phyloP scores from a whole-genome alignment of 202 grass and related monocot species.

The Elaeis oleifera region DNA sequence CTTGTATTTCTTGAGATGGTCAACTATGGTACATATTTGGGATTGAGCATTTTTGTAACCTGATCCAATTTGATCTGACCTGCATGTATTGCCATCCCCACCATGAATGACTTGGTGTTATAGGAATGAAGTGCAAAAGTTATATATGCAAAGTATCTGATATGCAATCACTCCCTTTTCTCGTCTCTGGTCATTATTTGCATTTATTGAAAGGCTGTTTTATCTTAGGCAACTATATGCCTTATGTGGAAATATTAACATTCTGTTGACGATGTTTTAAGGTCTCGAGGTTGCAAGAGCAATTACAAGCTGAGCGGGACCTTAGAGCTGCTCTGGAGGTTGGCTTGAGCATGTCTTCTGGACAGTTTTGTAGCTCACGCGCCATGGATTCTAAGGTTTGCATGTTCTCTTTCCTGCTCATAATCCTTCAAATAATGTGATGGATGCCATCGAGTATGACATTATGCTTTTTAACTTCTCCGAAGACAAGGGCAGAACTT shows the following conservation, averaged over 20 bases:
- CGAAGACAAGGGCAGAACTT: conserved; percentile 43
- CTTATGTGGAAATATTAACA: neutral
- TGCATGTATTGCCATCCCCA: no score
- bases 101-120: no score
- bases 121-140: no score
- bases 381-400: conserved; percentile 91
- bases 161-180: neutral
- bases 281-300: conserved; percentile 98
- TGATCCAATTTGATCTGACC: no score
- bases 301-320: conserved; percentile 93
- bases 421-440: neutral
- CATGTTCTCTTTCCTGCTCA: conserved; percentile 9
- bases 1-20: no score
- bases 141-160: no score
- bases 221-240: no score
- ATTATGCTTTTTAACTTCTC: conserved; percentile 9
- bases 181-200: neutral
- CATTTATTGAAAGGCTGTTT: no score
- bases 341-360: conserved; percentile 92
- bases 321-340: conserved; percentile 97
- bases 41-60: no score
- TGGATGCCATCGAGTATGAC: conserved; percentile 8
- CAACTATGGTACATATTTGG: no score
- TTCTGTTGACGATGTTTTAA: conserved; percentile 27
- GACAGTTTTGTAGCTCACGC: conserved; percentile 58